Evolutionary conservation across 2,329 filamentous ascomycete genomes (phyloP), one percentile per base, ranked within the genome.

Genomic region (Clonostachys sp.): DNA sequence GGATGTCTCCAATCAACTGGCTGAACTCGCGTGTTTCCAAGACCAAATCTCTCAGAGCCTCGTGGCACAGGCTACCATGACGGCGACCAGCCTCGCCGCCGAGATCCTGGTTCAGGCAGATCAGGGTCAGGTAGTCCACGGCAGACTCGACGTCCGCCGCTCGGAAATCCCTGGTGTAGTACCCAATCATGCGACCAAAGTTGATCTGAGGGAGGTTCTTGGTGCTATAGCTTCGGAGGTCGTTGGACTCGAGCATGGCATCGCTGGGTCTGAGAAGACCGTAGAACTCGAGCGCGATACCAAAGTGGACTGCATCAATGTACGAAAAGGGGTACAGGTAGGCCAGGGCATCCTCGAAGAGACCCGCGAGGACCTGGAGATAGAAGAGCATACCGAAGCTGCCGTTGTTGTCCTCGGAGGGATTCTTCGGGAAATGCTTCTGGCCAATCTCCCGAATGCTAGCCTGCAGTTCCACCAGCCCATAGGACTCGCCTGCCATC

Each of bases 21-120:
- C 91, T 92, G 66, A 97, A 99, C 62, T 99, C 94, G 55, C 92
- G 84, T 17, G 91, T 96, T 70, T 99, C 94, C n/a, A 99, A 77
- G 24, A 96, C 91, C 48, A 97, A 83, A 66, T 97, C 94, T 35
- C 91, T 88, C 48, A 99, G 75, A 7, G 91, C 92, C 66, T 96
- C 90, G 65, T 96, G 90, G 67, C 92, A 97, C 36, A 96, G 80
- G 43, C 80, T 82, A 46, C 84, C 81, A 62, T 96, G 92, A 41
- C 86, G 84, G 51, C 81, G 83, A 48, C 90, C 91, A 6, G 85
- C 75, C 48, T 88, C 80, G 17, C 86, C 87, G 24, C 78, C 80
- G 41, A 95, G 74, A 63, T 96, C 92, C 44, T 85, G 81, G 62
- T 97, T 97, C 48, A 99, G 81, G 65, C 90, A 96, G 59, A 99